These are phyloP conservation scores for Rhizopogon vesiculosus DNA, from an alignment of 768 basidiomycete genomes.

Conservation along the genomic window DNA sequence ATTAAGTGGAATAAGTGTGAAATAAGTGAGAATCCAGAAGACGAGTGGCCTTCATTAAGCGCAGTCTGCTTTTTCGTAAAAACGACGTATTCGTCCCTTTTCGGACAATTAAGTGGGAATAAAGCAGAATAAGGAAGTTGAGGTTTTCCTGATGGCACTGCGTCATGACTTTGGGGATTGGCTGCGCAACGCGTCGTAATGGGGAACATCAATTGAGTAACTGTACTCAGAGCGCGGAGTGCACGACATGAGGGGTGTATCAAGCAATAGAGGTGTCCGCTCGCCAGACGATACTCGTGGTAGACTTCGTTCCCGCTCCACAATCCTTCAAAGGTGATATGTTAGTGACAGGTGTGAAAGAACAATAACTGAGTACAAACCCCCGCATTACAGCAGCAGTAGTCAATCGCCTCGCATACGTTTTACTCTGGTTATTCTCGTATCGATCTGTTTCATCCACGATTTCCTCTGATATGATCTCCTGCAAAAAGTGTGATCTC, in stretches of 20 bases:
- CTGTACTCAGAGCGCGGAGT: background rate
- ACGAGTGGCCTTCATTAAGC: too few species aligned
- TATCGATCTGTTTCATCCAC: slow-evolving; percentile 93
- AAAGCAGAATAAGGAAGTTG: too few species aligned
- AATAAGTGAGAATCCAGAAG: too few species aligned
- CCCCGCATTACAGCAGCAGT: slow-evolving; percentile 78
- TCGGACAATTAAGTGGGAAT: too few species aligned
- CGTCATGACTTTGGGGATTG: slow-evolving; percentile 1
- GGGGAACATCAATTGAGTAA: background rate
- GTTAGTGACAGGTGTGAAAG: background rate
- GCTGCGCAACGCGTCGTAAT: background rate
- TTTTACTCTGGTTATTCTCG: slow-evolving; percentile 82
- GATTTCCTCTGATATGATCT: slow-evolving; percentile 95
- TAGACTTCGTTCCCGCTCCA: slow-evolving; percentile 43
- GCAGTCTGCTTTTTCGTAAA: too few species aligned
- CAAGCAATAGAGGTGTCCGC: slow-evolving; percentile 31
- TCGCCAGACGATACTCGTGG: slow-evolving; percentile 26
- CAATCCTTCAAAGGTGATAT: slow-evolving; percentile 34
- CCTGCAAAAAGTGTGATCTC: slow-evolving; percentile 37
- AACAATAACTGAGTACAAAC: slow-evolving; percentile 29
- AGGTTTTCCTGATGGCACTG: too few species aligned
- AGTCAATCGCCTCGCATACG: slow-evolving; percentile 62
- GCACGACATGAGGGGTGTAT: background rate
- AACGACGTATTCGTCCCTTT: too few species aligned
- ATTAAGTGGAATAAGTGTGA: too few species aligned